phyloP scores from a whole-genome alignment of 2,329 filamentous ascomycete genomes.

The Fusarium sarcochroum region DNA sequence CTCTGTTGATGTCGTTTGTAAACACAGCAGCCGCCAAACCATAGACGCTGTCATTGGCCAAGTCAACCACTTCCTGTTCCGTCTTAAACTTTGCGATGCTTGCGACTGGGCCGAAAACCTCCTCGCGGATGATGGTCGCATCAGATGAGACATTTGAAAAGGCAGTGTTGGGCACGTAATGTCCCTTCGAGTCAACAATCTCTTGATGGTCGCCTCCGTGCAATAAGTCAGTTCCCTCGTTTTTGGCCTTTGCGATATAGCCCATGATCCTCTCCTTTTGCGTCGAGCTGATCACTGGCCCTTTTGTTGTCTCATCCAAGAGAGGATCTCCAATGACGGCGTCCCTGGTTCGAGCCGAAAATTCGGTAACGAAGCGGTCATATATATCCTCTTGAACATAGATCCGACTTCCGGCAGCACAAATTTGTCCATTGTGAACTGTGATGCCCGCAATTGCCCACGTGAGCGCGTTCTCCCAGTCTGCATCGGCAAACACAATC shows the following conservation, averaged over 20 bases:
- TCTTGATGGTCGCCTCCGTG: conserved; percentile 28
- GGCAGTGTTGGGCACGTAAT: conserved; percentile 51
- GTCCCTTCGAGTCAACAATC: conserved; percentile 33
- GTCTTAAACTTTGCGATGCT: conserved; percentile 35
- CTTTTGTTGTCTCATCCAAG: conserved; percentile 52
- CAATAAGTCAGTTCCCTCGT: conserved; percentile 31
- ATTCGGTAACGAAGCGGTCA: conserved; percentile 53
- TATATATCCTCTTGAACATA: conserved; percentile 69
- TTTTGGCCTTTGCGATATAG: conserved; percentile 51
- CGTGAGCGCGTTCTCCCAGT: conserved; percentile 74
- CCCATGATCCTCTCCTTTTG: conserved; percentile 69
- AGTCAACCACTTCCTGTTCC: conserved; percentile 17
- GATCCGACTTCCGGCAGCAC: conserved; percentile 70
- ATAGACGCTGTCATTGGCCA: conserved; percentile 24
- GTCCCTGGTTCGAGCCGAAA: conserved; percentile 11
- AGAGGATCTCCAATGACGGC: conserved; percentile 45
- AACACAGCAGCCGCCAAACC: conserved; percentile 58
- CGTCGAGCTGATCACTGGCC: conserved; percentile 66
- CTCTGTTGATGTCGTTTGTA: conserved; percentile 61
- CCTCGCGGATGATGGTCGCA: conserved; percentile 27
- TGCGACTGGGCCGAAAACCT: conserved; percentile 33
- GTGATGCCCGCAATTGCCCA: conserved; percentile 56
- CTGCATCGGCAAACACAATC: conserved; percentile 72
- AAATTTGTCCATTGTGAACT: conserved; percentile 71
- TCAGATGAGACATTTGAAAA: conserved; percentile 45